These are phyloP conservation scores for Tritrichomonas musculus DNA, from an alignment of 208 protist genomes.

Conservation along the genomic window DNA sequence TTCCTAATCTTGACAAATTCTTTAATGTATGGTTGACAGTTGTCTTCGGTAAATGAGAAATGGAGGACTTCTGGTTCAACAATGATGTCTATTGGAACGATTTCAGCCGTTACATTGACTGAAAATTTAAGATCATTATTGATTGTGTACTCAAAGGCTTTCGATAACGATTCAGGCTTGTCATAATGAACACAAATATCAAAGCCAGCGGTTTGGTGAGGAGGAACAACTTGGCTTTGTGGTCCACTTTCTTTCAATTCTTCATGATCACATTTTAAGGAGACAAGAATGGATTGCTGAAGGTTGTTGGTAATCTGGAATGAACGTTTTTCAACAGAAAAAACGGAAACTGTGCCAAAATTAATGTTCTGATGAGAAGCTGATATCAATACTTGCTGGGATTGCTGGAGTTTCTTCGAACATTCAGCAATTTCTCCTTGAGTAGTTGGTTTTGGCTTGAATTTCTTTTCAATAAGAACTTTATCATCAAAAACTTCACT, in stretches of 20 bases:
- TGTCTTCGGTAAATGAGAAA: background rate
- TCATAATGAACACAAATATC: background rate
- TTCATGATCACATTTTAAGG: background rate
- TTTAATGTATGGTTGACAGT: background rate
- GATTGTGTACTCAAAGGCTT: background rate
- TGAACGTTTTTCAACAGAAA: background rate
- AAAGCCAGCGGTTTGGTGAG: background rate
- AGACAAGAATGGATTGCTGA: background rate
- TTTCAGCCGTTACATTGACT: background rate
- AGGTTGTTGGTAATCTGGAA: background rate
- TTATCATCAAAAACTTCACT: background rate
- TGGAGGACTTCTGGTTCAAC: background rate
- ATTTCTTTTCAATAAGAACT: background rate
- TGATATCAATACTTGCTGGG: background rate
- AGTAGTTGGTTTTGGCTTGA: constrained; percentile 16
- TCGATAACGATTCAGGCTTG: background rate
- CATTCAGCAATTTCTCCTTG: background rate
- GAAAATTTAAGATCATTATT: background rate
- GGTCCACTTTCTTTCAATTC: background rate
- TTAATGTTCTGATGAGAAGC: background rate
- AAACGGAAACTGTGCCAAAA: background rate
- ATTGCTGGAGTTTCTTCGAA: background rate
- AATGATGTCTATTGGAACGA: background rate
- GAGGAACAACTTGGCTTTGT: constrained; percentile 23
- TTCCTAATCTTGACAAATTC: background rate